phyloP scores from a whole-genome alignment of 1,284 basidiomycete genomes.

The Marasmius tenuissimus region DNA sequence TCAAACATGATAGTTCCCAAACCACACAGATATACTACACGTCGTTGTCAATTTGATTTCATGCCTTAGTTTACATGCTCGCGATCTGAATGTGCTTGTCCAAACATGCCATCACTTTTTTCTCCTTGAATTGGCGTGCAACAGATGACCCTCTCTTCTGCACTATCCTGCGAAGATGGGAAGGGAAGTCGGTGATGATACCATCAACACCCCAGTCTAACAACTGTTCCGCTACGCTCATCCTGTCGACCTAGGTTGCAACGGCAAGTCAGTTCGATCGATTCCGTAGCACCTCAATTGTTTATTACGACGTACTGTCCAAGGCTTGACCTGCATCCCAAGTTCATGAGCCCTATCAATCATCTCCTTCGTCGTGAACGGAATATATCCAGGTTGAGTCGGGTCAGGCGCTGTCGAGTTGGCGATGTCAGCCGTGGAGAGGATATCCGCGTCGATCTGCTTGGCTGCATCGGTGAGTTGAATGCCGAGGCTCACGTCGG shows the following conservation, averaged over 20 bases:
- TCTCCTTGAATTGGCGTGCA: constrained; percentile 54
- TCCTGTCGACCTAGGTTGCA: constrained; percentile 48
- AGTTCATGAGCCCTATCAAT: constrained; percentile 63
- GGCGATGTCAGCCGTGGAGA: constrained; percentile 62
- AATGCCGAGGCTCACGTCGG: constrained; percentile 49
- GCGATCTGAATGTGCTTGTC: constrained; percentile 37
- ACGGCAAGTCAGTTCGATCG: background rate
- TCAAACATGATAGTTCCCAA: too few species aligned
- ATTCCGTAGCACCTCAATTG: background rate
- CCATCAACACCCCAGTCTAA: constrained; percentile 68
- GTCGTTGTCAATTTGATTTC: too few species aligned
- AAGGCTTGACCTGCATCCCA: constrained; percentile 66
- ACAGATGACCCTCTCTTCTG: constrained; percentile 49
- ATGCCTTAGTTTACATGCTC: too few species aligned
- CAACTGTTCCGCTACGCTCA: constrained; percentile 62
- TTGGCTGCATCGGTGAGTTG: constrained; percentile 66
- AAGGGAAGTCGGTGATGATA: constrained; percentile 70
- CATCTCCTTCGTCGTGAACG: constrained; percentile 70
- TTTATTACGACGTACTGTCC: constrained; percentile 54
- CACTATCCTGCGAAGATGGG: constrained; percentile 51
- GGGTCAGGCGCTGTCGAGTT: constrained; percentile 44
- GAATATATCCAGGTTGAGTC: constrained; percentile 41
- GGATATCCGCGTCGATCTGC: constrained; percentile 62
- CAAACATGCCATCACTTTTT: constrained; percentile 57
- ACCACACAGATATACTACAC: too few species aligned